A percentile compares a stretch with the other conserved stretches of the same genome.
These are phyloP conservation scores for Curvularia verruculosa DNA, from an alignment of 2,329 filamentous ascomycete species.

Conservation along the genomic window DNA sequence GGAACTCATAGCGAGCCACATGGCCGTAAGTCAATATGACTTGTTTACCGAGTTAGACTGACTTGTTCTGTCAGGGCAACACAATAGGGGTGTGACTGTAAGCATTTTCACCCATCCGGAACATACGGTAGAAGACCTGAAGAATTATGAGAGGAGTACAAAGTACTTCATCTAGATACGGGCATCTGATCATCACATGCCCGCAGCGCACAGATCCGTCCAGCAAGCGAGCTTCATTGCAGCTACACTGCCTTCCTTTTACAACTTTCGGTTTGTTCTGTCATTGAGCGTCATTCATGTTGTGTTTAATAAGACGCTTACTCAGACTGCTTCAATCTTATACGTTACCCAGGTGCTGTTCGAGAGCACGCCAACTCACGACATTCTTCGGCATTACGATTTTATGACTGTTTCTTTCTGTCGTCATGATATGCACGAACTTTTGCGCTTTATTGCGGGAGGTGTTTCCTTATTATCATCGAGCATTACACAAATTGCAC, in stretches of 20 bases:
- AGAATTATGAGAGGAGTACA: neutral
- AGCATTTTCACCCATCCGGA: conserved; percentile 21
- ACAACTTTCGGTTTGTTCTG: neutral
- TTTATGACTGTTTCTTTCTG: neutral
- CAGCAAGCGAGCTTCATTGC: neutral
- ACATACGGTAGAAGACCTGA: neutral
- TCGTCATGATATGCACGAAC: no score
- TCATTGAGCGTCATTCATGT: neutral
- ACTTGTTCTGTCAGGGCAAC: conserved; percentile 18
- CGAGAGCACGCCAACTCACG: neutral
- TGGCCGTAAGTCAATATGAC: conserved; percentile 22
- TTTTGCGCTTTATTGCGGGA: neutral
- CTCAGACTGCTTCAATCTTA: neutral
- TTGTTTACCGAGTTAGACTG: neutral
- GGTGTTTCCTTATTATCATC: neutral
- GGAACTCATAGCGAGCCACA: neutral
- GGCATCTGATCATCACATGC: neutral
- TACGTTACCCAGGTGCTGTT: neutral
- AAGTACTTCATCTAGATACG: neutral
- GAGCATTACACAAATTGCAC: neutral
- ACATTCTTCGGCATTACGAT: neutral
- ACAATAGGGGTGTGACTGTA: conserved; percentile 38
- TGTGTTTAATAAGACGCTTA: neutral
- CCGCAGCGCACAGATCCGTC: neutral
- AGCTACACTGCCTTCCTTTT: neutral